Conservation (phyloP, 2,329 filamentous ascomycete genomes). For the Pseudogymnoascus destructans region DNA sequence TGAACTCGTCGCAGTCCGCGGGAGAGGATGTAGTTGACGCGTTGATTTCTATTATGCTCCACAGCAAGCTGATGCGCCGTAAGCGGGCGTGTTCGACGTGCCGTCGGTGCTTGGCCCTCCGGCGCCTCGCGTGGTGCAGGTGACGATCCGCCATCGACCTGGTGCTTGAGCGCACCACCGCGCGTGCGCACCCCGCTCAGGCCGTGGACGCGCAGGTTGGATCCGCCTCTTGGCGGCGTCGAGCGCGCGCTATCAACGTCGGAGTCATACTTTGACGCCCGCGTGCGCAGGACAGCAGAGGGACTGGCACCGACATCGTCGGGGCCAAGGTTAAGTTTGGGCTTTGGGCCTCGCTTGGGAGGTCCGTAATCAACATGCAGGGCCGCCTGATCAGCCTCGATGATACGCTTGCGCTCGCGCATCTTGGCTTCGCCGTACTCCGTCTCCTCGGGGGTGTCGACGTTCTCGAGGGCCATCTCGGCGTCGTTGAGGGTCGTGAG, state of each 20-base stretch:
- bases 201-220: slow-evolving; percentile 24
- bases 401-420: slow-evolving; percentile 59
- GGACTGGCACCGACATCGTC: slow-evolving; percentile 36
- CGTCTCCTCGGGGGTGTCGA: slow-evolving; percentile 57
- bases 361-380: slow-evolving; percentile 32
- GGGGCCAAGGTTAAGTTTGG: slow-evolving; percentile 26
- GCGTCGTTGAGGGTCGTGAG: slow-evolving; percentile 53
- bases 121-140: slow-evolving; percentile 32
- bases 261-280: slow-evolving; percentile 48
- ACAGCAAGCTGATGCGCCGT: slow-evolving; percentile 75
- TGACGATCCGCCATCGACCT: slow-evolving; percentile 44
- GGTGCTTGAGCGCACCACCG: slow-evolving; percentile 41
- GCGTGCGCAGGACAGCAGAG: slow-evolving; percentile 42
- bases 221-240: slow-evolving; percentile 32
- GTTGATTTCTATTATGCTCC: slow-evolving; percentile 62
- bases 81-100: slow-evolving; percentile 56
- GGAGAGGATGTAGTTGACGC: slow-evolving; percentile 71
- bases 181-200: slow-evolving; percentile 14
- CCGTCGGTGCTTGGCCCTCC: slow-evolving; percentile 28
- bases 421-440: slow-evolving; percentile 62
- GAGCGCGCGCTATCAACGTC: slow-evolving; percentile 40
- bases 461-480: slow-evolving; percentile 55
- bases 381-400: slow-evolving; percentile 55
- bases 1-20: slow-evolving; percentile 57
- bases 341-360: slow-evolving; percentile 38